phyloP scores from a whole-genome alignment of 306 rosid species.

The Lagenaria siceraria region DNA sequence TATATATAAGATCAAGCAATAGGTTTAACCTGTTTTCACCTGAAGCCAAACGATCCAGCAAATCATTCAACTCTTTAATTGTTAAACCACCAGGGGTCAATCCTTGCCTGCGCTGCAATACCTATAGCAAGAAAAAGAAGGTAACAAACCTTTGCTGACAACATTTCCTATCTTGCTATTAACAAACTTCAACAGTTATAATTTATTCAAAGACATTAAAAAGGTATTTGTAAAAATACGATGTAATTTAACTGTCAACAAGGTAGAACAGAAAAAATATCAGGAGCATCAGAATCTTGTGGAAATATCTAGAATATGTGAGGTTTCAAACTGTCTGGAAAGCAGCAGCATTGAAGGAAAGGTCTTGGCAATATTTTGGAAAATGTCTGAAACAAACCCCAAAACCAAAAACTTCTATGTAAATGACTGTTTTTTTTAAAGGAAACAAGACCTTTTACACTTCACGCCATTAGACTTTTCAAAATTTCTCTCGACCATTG shows the following conservation, averaged over 20 bases:
- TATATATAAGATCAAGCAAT: background rate
- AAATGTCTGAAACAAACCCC: too few relatives aligned
- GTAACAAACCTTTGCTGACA: background rate
- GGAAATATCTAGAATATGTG: background rate
- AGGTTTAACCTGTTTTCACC: constrained; percentile 55
- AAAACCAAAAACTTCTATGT: too few relatives aligned
- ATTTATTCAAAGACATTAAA: background rate
- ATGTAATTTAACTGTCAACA: background rate
- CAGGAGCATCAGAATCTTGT: background rate
- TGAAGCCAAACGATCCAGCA: constrained; percentile 69
- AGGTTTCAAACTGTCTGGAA: background rate
- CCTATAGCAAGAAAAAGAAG: constrained; percentile 26
- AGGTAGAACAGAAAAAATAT: background rate
- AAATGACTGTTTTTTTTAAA: too few relatives aligned
- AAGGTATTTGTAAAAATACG: background rate
- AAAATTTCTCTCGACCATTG: too few relatives aligned
- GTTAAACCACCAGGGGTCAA: constrained; percentile 65
- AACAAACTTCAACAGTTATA: background rate
- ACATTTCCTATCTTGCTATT: background rate
- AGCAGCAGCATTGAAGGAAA: background rate
- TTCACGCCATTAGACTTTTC: too few relatives aligned
- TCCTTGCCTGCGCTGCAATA: constrained; percentile 75
- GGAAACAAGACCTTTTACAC: too few relatives aligned
- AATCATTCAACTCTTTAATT: constrained; percentile 61
- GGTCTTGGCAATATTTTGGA: too few relatives aligned